phyloP scores from a whole-genome alignment of 208 protist species.

The Acanthamoeba rhysodes region DNA sequence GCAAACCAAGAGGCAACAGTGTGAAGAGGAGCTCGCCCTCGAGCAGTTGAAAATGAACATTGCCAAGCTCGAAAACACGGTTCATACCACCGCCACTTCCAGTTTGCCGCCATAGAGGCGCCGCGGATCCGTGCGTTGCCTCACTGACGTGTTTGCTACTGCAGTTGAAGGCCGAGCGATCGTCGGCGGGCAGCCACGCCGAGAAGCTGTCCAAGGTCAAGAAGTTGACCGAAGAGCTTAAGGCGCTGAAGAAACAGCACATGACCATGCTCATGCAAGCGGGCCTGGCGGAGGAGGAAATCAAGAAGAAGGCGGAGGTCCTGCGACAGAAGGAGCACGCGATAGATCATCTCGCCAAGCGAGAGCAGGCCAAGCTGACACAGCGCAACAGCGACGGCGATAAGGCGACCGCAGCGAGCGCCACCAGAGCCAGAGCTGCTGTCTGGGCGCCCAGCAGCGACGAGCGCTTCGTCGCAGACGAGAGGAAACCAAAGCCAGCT shows the following conservation, averaged over 20 bases:
- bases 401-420: no score
- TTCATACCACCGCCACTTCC: not conserved
- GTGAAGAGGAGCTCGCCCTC: not conserved
- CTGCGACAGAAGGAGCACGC: not conserved
- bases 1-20: not conserved
- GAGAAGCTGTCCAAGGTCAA: not conserved
- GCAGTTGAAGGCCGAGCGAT: not conserved
- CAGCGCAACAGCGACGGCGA: not conserved
- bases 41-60: not conserved
- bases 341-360: not conserved
- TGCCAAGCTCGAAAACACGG: not conserved
- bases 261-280: not conserved
- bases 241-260: not conserved
- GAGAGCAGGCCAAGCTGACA: not conserved
- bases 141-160: not conserved
- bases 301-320: not conserved
- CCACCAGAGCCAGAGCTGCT: no score
- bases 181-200: not conserved
- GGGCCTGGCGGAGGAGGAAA: not conserved
- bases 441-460: no score
- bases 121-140: not conserved
- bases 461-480: no score
- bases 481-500: not conserved
- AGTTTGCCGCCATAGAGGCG: no score
- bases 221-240: not conserved